These are phyloP conservation scores for Filobasidium floriforme DNA, from an alignment of 768 basidiomycete species.

Conservation along the genomic window DNA sequence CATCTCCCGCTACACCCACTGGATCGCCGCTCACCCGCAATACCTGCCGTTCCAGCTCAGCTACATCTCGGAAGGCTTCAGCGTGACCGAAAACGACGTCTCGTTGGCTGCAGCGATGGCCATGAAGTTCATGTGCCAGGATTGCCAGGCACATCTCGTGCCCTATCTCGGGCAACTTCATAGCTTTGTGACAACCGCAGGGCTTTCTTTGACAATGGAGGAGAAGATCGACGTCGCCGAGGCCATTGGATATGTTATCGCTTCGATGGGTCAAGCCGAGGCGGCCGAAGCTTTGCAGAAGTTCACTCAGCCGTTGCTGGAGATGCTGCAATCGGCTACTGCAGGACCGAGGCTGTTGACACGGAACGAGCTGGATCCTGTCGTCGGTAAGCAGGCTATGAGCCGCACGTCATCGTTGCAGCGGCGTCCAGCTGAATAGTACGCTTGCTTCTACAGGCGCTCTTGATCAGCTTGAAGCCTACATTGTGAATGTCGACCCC, in stretches of 20 bases:
- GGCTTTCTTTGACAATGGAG: conserved; percentile 69
- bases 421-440: background rate
- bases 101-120: conserved; percentile 91
- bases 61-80: conserved; percentile 87
- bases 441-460: conserved; percentile 53
- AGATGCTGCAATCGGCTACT: conserved; percentile 62
- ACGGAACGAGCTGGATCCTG: conserved; percentile 62
- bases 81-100: conserved; percentile 63
- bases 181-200: conserved; percentile 72
- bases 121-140: conserved; percentile 91
- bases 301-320: conserved; percentile 77
- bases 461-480: conserved; percentile 86
- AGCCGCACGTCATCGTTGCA: background rate
- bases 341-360: conserved; percentile 54
- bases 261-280: conserved; percentile 81
- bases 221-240: conserved; percentile 89
- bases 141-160: conserved; percentile 90
- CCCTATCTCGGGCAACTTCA: conserved; percentile 87
- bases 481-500: conserved; percentile 71
- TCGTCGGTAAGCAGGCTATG: conserved; percentile 56
- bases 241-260: conserved; percentile 90
- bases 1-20: conserved; percentile 90
- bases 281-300: conserved; percentile 78
- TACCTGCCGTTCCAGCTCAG: conserved; percentile 78
- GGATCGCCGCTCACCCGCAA: conserved; percentile 81